Evolutionary conservation across 306 rosid species (phyloP).

Genomic region (Cicer bijugum): DNA sequence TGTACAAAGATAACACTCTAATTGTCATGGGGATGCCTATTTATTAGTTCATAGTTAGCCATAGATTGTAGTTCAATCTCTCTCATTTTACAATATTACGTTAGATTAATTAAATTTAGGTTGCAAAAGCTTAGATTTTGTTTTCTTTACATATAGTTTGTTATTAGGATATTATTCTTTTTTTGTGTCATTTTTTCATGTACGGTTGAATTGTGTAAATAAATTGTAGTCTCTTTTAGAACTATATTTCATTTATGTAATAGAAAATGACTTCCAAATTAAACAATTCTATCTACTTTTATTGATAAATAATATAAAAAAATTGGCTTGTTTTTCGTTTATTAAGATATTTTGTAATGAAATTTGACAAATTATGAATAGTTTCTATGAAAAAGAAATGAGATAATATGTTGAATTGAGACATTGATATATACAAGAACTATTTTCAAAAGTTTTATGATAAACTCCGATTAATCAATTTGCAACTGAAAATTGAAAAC

Average conservation of each 20-base stretch:
- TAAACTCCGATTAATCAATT: no score
- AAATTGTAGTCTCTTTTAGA: neutral
- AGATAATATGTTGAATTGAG: no score
- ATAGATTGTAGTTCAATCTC: slow-evolving; percentile 5
- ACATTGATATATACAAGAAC: no score
- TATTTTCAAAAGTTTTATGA: no score
- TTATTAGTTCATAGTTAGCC: slow-evolving; percentile 1
- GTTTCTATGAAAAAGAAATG: no score
- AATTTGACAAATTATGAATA: no score
- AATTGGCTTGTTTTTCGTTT: no score
- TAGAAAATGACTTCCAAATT: neutral
- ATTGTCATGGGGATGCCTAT: neutral
- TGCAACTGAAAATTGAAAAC: no score
- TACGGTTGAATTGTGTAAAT: neutral
- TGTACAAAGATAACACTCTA: neutral
- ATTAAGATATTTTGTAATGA: no score
- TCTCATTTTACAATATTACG: neutral
- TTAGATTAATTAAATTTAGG: slow-evolving; percentile 1
- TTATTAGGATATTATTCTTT: neutral
- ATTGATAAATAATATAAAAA: no score
- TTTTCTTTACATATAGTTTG: neutral
- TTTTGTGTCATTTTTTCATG: neutral
- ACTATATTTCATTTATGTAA: neutral
- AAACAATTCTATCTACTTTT: no score
- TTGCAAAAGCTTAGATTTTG: neutral